Percentiles rank a stretch among this genome's conserved stretches.
These are phyloP conservation scores for Apiospora koreana DNA, from an alignment of 2,329 filamentous ascomycete genomes.

Conservation along the genomic window DNA sequence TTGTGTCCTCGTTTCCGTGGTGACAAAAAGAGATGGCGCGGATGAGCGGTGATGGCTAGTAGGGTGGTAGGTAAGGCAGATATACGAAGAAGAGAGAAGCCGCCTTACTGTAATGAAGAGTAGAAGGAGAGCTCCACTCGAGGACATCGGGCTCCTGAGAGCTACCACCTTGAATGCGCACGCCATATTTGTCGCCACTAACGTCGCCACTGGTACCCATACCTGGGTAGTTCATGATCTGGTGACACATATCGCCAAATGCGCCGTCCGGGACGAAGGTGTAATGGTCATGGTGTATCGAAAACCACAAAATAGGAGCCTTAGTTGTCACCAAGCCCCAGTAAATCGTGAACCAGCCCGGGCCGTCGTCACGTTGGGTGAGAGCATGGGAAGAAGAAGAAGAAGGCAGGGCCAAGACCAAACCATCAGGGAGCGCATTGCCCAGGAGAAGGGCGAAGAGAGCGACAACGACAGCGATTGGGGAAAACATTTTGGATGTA, in stretches of 20 bases:
- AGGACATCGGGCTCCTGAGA: background rate
- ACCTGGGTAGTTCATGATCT: background rate
- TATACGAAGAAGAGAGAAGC: background rate
- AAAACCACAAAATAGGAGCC: no score
- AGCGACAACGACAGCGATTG: no score
- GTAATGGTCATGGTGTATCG: background rate
- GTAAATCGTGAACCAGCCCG: background rate
- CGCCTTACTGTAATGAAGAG: background rate
- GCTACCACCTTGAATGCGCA: background rate
- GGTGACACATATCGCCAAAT: background rate
- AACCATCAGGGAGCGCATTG: no score
- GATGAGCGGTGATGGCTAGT: no score
- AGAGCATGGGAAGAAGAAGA: no score
- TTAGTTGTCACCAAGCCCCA: background rate
- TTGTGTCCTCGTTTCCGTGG: no score
- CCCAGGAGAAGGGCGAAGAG: no score
- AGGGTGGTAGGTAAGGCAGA: no score
- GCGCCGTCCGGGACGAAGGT: background rate
- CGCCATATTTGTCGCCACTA: background rate
- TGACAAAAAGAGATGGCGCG: no score
- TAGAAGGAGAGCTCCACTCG: background rate
- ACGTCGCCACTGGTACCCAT: background rate
- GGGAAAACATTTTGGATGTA: no score
- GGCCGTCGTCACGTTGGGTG: no score
- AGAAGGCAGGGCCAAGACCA: no score